Evolutionary conservation across 116 monocot genomes (phyloP).

Genomic region (Dioscorea cayenensis): DNA sequence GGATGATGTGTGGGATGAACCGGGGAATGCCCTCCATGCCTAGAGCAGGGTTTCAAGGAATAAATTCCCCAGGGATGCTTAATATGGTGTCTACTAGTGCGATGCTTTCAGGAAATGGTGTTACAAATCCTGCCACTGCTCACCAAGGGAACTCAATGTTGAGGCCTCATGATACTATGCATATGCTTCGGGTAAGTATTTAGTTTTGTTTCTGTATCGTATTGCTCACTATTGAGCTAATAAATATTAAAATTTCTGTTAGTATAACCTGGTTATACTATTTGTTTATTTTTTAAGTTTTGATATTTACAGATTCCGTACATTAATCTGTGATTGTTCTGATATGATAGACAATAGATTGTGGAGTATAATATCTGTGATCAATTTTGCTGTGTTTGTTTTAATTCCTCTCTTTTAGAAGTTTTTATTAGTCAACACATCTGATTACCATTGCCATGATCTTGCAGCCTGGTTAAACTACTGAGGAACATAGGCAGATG

Average conservation of each 20-base stretch:
- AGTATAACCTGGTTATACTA: too few species aligned
- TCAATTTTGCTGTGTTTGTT: neutral
- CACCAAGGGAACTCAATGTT: constrained; percentile 57
- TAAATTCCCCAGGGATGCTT: constrained; percentile 49
- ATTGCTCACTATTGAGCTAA: neutral
- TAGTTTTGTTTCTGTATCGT: neutral
- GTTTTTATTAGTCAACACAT: neutral
- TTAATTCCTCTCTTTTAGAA: neutral
- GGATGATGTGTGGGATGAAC: constrained; percentile 64
- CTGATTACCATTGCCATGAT: neutral
- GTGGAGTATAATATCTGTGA: neutral
- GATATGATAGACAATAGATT: neutral
- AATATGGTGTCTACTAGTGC: constrained; percentile 63
- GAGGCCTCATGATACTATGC: constrained; percentile 67
- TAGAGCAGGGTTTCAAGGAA: constrained; percentile 63
- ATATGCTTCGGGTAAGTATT: constrained; percentile 59
- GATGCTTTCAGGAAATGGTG: constrained; percentile 45
- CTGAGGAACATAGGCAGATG: constrained; percentile 68
- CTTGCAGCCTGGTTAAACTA: constrained; percentile 53
- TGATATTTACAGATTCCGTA: neutral
- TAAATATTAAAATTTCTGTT: too few species aligned
- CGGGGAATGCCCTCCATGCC: constrained; percentile 42
- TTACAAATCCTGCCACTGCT: constrained; percentile 35
- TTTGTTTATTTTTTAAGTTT: too few species aligned
- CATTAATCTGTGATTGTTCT: neutral